These are phyloP conservation scores for Osmanthus fragrans DNA, from an alignment of 257 asterid species.

Conservation along the genomic window DNA sequence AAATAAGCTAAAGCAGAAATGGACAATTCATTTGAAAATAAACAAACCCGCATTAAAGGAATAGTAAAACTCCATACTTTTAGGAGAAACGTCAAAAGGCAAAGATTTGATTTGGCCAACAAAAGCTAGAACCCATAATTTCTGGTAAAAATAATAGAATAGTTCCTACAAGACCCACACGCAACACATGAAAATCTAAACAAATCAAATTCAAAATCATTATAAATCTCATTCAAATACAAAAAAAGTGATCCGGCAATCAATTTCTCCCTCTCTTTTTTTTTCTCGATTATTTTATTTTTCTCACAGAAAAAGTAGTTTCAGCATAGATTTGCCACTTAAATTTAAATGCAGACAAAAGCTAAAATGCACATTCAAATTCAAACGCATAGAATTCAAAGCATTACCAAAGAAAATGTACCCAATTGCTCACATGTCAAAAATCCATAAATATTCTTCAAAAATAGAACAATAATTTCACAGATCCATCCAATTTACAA, in stretches of 20 bases:
- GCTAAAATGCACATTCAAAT: neutral
- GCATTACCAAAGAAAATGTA: neutral
- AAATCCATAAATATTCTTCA: neutral
- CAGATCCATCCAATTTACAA: conserved; percentile 20
- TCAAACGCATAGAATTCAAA: conserved; percentile 10
- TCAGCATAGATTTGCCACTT: neutral
- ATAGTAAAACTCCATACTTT: neutral
- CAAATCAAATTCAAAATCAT: conserved; percentile 1
- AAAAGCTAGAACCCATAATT: neutral
- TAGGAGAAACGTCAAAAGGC: neutral
- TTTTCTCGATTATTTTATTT: neutral
- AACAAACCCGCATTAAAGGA: neutral
- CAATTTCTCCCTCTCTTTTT: neutral
- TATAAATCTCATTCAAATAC: neutral
- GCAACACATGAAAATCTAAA: neutral
- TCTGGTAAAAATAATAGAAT: neutral
- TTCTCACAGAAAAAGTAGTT: neutral
- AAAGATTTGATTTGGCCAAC: neutral
- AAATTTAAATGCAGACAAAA: conserved; percentile 9
- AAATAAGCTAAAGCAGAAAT: neutral
- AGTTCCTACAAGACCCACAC: conserved; percentile 21
- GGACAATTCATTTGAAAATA: neutral
- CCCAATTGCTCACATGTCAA: neutral
- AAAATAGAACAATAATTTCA: neutral
- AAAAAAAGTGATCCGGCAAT: neutral